These are phyloP conservation scores for Neurospora sp. DNA, from an alignment of 495 filamentous ascomycete species.

Conservation along the genomic window DNA sequence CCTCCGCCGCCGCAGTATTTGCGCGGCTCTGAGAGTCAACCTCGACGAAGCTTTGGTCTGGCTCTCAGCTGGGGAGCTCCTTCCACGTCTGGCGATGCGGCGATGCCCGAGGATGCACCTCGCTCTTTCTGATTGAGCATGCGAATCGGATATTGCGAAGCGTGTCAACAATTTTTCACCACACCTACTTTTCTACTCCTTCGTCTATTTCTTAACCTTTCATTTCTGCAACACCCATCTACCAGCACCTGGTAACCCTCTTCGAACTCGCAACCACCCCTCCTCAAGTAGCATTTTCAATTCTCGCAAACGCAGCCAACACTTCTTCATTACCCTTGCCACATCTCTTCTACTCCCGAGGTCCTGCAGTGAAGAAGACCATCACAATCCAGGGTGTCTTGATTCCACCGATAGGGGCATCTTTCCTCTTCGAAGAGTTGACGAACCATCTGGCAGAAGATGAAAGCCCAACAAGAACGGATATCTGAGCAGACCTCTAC, in stretches of 20 bases:
- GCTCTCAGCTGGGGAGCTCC: not conserved
- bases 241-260: not conserved
- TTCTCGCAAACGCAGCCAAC: not conserved
- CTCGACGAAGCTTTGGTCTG: not conserved
- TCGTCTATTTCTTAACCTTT: not conserved
- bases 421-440: not conserved
- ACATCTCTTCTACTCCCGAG: not conserved
- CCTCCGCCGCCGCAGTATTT: not conserved
- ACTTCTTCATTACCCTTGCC: not conserved
- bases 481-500: constrained; percentile 28
- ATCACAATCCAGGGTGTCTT: not conserved
- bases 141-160: not conserved
- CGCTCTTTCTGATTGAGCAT: not conserved
- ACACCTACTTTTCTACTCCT: not conserved
- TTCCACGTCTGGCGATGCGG: not conserved
- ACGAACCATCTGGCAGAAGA: constrained; percentile 7
- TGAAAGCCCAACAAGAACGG: constrained; percentile 31
- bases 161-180: not conserved
- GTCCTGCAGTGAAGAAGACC: constrained; percentile 10
- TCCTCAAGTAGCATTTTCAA: not conserved
- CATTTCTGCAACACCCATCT: not conserved
- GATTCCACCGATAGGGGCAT: not conserved
- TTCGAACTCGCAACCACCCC: not conserved
- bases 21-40: not conserved
- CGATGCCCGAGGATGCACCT: not conserved